Evolutionary conservation across 768 basidiomycete genomes (phyloP), one percentile per base, ranked within the genome.

Genomic region (Naganishia randhawae): DNA sequence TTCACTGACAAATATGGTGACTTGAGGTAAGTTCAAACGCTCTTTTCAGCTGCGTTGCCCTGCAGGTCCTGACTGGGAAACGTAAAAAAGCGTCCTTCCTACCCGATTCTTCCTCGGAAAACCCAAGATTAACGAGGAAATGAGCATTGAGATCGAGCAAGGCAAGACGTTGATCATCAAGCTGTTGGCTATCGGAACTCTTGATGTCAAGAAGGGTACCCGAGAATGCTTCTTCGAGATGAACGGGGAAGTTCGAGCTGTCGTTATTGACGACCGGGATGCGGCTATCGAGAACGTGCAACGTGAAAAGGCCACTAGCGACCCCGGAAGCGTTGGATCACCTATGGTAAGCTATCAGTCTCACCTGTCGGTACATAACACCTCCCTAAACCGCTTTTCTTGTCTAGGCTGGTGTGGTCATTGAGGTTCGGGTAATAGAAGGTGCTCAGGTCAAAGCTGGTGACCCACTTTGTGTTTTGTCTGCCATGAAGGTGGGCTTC

Each of bases 171-270:
- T 99, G 69, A 94, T 97, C 79, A 88, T 99, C 79, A 89, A 92
- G 74, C 85, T 98, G 75, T 89, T 99, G 86, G 96, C 96, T 32
- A 85, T 94, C 55, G 93, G 95, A 22, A 90, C 92, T 67, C 89
- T 98, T 64, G 89, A 95, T 63, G 88, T 92, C 79, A 89, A 89
- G 41, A 89, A 87, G 73, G 92, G 94, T 27, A 90, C 91, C 75
- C 88, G 95, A 74, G 94, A 98, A 79, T 92, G 95, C 68, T 96
- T 95, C 90, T 95, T 97, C 78, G 95, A 98, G 84, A 90, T 95
- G 69, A 95, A 95, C 74, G 93, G 93, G 81, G 92, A 95, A 90
- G 86, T 93, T 73, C 93, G 96, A 73, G 93, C 96, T 22, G 92
- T 98, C 50, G 84, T 91, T 62, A 90, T 99, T 50, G 92, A 96